Conservation (phyloP, 2,329 filamentous ascomycete genomes). For the Diplodia seriata region DNA sequence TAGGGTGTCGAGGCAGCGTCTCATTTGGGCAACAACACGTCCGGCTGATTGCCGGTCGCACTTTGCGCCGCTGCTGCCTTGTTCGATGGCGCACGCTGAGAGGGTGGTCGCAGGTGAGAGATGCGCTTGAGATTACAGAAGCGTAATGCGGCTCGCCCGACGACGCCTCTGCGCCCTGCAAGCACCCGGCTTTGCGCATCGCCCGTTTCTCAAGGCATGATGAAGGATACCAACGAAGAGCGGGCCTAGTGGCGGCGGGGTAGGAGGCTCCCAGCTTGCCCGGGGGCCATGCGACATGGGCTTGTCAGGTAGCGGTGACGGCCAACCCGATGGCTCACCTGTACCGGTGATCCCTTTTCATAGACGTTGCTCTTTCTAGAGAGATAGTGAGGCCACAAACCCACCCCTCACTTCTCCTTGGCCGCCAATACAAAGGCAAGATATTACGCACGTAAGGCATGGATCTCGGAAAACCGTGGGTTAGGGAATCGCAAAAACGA, state of each 20-base stretch:
- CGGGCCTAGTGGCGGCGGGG: too few relatives aligned
- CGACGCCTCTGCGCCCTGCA: neutral
- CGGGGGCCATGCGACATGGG: neutral
- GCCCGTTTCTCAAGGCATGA: neutral
- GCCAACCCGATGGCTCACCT: neutral
- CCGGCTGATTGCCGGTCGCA: neutral
- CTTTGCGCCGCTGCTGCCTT: neutral
- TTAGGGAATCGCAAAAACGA: too few relatives aligned
- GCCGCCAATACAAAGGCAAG: neutral
- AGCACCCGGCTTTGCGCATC: neutral
- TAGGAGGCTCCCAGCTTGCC: neutral
- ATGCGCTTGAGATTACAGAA: neutral
- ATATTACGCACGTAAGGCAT: neutral
- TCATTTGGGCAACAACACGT: neutral
- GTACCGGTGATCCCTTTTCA: neutral
- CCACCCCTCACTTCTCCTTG: neutral
- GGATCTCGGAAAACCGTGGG: too few relatives aligned
- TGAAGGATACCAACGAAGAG: neutral
- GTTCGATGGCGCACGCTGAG: neutral
- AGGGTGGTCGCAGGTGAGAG: neutral
- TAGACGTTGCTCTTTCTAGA: neutral
- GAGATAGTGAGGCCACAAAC: neutral
- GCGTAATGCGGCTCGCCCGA: neutral
- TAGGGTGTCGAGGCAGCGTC: neutral
- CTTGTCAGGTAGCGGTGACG: too few relatives aligned